phyloP scores from a whole-genome alignment of 2,329 filamentous ascomycete genomes.

The Phialophora expanda region DNA sequence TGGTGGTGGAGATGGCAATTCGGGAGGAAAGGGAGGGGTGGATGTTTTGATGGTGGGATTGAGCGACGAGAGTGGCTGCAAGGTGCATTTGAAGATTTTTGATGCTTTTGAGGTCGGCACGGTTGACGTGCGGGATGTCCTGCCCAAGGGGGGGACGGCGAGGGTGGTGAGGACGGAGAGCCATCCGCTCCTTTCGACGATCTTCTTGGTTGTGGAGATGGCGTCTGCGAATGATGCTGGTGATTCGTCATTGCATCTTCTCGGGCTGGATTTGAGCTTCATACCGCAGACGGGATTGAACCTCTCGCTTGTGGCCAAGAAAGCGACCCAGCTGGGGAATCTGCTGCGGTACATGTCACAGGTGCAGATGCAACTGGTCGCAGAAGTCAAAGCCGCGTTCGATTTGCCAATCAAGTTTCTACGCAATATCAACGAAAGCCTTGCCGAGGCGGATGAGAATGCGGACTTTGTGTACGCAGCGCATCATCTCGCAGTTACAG shows the following conservation, averaged over 20 bases:
- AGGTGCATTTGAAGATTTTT: slow-evolving; percentile 78
- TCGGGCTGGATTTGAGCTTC: slow-evolving; percentile 83
- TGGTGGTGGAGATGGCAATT: slow-evolving; percentile 41
- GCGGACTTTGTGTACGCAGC: slow-evolving; percentile 71
- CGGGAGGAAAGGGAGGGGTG: slow-evolving; percentile 44
- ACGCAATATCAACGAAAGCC: slow-evolving; percentile 74
- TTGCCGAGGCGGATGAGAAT: slow-evolving; percentile 62
- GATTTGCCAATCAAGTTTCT: slow-evolving; percentile 81
- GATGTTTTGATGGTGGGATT: slow-evolving; percentile 75
- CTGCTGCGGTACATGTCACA: slow-evolving; percentile 83
- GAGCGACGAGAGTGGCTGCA: slow-evolving; percentile 55
- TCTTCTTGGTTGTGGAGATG: slow-evolving; percentile 66
- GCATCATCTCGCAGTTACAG: slow-evolving; percentile 83
- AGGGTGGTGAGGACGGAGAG: slow-evolving; percentile 67
- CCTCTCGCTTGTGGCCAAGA: slow-evolving; percentile 81
- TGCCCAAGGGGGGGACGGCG: slow-evolving; percentile 48
- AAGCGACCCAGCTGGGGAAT: slow-evolving; percentile 85
- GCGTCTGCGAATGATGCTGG: background rate
- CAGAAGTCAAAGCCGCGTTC: slow-evolving; percentile 81
- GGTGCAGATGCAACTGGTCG: slow-evolving; percentile 75
- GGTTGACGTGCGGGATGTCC: slow-evolving; percentile 59
- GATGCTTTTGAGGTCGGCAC: slow-evolving; percentile 81
- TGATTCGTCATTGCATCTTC: slow-evolving; percentile 57
- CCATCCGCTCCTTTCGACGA: slow-evolving; percentile 75
- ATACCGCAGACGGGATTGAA: slow-evolving; percentile 74